These are phyloP conservation scores for Cladosporium sp. DNA, from an alignment of 2,329 filamentous ascomycete genomes.

Conservation along the genomic window DNA sequence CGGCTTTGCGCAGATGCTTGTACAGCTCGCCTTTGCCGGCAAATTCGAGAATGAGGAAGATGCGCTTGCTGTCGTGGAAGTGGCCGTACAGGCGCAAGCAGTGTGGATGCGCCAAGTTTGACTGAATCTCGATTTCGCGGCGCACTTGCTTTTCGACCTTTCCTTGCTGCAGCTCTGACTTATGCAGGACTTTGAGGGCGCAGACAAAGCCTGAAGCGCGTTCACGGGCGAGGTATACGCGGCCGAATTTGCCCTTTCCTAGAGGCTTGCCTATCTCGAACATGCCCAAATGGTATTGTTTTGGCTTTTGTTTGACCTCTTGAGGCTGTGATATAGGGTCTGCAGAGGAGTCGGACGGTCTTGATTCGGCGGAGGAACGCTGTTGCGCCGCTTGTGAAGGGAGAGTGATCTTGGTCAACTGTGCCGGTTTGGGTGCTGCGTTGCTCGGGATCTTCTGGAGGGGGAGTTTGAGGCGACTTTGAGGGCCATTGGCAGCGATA, in stretches of 20 bases:
- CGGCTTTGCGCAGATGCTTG: conserved; percentile 74
- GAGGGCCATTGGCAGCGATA: conserved; percentile 21
- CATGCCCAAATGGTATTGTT: conserved; percentile 80
- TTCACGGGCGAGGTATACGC: conserved; percentile 79
- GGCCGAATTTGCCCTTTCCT: conserved; percentile 81
- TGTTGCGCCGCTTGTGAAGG: conserved; percentile 59
- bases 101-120: conserved; percentile 78
- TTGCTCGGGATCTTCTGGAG: conserved; percentile 84
- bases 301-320: conserved; percentile 33
- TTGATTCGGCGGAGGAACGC: conserved; percentile 29
- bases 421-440: conserved; percentile 38
- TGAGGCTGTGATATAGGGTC: conserved; percentile 35
- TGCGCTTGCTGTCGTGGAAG: conserved; percentile 82
- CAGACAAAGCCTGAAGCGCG: conserved; percentile 75
- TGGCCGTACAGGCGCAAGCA: conserved; percentile 78
- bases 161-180: conserved; percentile 71
- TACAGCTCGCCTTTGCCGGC: conserved; percentile 81
- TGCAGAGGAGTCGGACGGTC: conserved; percentile 25
- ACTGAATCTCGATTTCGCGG: conserved; percentile 84
- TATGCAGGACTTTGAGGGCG: conserved; percentile 80
- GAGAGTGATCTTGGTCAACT: conserved; percentile 60
- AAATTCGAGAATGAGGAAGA: conserved; percentile 83
- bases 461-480: conserved; percentile 62
- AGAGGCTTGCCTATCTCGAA: conserved; percentile 86
- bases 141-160: conserved; percentile 82